A percentile compares a stretch with the other conserved stretches of the same genome.
phyloP scores from a whole-genome alignment of 1,284 basidiomycete species.

The Sporisorium scitamineum region DNA sequence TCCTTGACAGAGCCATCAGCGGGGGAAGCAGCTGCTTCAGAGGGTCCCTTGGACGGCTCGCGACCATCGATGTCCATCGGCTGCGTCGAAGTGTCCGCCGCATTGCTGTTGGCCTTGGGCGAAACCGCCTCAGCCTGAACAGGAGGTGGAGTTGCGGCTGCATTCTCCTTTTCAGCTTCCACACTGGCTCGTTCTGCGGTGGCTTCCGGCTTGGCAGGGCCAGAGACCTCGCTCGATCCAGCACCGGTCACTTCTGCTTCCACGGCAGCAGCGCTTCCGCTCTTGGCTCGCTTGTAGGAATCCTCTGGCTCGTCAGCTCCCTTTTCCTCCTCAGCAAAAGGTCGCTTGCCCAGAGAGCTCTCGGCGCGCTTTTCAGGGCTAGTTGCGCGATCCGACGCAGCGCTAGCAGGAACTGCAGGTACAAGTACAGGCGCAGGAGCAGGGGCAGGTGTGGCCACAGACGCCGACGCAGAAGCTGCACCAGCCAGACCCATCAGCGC shows the following conservation, averaged over 20 bases:
- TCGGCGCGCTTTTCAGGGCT: slow-evolving; percentile 43
- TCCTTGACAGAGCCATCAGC: slow-evolving; percentile 3
- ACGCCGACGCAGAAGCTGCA: slow-evolving; percentile 53
- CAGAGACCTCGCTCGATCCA: slow-evolving; percentile 5
- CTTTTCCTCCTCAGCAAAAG: slow-evolving; percentile 35
- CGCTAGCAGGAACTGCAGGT: slow-evolving; percentile 16
- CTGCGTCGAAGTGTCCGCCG: slow-evolving; percentile 8
- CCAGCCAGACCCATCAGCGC: slow-evolving; percentile 68
- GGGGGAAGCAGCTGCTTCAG: background rate
- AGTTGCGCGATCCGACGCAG: slow-evolving; percentile 17
- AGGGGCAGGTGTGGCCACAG: background rate
- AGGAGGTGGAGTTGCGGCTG: slow-evolving; percentile 8
- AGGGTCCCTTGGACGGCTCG: slow-evolving; percentile 1
- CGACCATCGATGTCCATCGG: slow-evolving; percentile 28
- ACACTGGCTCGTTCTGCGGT: background rate
- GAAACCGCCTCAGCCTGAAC: slow-evolving; percentile 15
- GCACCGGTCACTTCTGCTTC: slow-evolving; percentile 2
- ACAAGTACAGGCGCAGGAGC: slow-evolving; percentile 18
- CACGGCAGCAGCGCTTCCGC: slow-evolving; percentile 16
- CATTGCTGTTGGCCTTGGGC: slow-evolving; percentile 4
- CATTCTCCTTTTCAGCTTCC: slow-evolving; percentile 8
- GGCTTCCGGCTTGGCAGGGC: slow-evolving; percentile 6
- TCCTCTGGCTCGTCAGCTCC: slow-evolving; percentile 23
- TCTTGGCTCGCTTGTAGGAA: slow-evolving; percentile 47
- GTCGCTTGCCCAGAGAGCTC: slow-evolving; percentile 53